phyloP scores from a whole-genome alignment of 257 asterid species.

The Nicotiana noctiflora region DNA sequence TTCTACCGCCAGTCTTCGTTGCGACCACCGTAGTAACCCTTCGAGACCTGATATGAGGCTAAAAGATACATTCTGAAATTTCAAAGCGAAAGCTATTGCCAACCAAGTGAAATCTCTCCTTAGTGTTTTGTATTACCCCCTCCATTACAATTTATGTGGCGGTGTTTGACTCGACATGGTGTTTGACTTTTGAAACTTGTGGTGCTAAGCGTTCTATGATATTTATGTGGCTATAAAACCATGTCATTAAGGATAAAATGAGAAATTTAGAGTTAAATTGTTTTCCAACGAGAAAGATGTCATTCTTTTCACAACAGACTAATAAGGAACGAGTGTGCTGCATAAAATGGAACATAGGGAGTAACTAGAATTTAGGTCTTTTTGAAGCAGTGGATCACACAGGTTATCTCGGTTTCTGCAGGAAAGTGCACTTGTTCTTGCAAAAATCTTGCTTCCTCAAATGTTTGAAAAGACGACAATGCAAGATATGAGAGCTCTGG shows the following conservation, averaged over 20 bases:
- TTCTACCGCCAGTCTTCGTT: too few species aligned
- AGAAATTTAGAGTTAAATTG: not conserved
- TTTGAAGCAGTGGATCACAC: not conserved
- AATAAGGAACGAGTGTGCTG: not conserved
- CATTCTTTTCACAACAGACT: not conserved
- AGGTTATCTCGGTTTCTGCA: conserved; percentile 26
- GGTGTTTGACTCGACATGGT: not conserved
- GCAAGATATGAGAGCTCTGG: conserved; percentile 75
- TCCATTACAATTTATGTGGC: not conserved
- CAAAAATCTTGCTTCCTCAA: conserved; percentile 78
- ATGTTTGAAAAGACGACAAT: conserved; percentile 62
- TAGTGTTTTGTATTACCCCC: conserved; percentile 2
- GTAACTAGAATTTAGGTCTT: not conserved
- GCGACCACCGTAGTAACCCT: too few species aligned
- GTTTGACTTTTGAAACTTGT: not conserved
- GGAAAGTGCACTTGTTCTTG: conserved; percentile 77
- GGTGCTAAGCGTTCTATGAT: not conserved
- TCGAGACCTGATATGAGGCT: not conserved
- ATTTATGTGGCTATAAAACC: not conserved
- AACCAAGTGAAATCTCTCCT: not conserved
- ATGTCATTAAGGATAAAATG: not conserved
- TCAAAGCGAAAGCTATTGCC: not conserved
- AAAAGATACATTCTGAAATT: not conserved
- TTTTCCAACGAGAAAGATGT: not conserved
- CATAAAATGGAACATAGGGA: not conserved